Base-by-base conservation (phyloP, 805 yeast genomes). In the Scheffersomyces spartinae region DNA sequence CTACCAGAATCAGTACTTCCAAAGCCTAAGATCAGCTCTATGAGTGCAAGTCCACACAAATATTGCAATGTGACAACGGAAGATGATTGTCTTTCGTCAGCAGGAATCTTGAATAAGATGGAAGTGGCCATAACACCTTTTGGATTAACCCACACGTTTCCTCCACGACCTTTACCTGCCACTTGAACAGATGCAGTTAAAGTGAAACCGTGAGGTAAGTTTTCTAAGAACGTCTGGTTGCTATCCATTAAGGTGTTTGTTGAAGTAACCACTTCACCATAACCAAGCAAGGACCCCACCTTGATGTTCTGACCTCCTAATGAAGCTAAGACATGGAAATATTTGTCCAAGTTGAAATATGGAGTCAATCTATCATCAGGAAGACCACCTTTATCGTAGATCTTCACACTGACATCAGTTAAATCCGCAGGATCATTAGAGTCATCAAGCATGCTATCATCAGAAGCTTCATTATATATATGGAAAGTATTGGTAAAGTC, bases 111-210 rank as follows among this genome's bases (percentile, higher is more conserved):
- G 32, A 82, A 47, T 7, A 83, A 69, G 2, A 74, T 66, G 0
- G 95, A 83, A 5, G 74, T 69, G 0, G 97, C 94, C 49, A 84
- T 53, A 1, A 85, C 93, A 7, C 99, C 99, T 13, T 68, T 64
- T 3, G 99, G 99, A 38, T 83, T 86, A 13, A 91, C 77, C 98
- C 98, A 91, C 2, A 74, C 75, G 37, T 91, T 91, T 1, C 91
- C 93, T 9, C 96, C 94, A 29, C 99, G 70, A 3, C 99, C 99
- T 25, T 88, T 64, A 1, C 98, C 99, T 0, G 84, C 68, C 1
- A 83, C 76, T 49, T 91, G 99, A 3, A 79, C 70, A 2, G 86
- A 75, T 1, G 94, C 95, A 3, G 74, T 64, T 7, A 76, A 49
- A 1, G 73, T 59, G 7, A 74, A 66, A 0, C 95, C 95, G 15